A percentile compares a stretch with the other conserved stretches of the same genome.
Evolutionary conservation across 2,329 filamentous ascomycete genomes (phyloP).

Genomic region (Acephala macrosclerotiorum): DNA sequence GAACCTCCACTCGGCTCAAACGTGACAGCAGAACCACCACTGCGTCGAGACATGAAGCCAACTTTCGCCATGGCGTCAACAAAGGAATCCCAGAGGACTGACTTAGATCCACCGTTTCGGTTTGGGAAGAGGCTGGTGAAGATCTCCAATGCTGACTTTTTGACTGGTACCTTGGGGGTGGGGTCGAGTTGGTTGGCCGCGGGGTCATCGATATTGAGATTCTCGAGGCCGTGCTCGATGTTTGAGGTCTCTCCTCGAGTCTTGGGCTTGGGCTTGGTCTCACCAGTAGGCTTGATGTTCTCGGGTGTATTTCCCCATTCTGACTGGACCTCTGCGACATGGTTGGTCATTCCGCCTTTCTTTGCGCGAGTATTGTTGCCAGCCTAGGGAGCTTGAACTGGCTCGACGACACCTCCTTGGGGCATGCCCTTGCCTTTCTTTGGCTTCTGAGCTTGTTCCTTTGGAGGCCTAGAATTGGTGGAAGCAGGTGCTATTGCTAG

Average conservation of each 20-base stretch:
- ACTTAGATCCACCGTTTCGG: not conserved
- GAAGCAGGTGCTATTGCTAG: not conserved
- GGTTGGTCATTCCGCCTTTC: not conserved
- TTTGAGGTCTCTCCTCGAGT: not conserved
- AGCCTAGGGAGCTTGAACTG: not conserved
- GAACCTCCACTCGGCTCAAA: not conserved
- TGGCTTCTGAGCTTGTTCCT: not conserved
- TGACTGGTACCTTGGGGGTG: not conserved
- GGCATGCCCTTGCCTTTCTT: not conserved
- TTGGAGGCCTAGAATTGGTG: not conserved
- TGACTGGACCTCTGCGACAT: not conserved
- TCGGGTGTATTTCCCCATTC: slow-evolving; percentile 3
- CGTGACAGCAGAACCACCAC: not conserved
- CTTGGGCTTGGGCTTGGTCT: not conserved
- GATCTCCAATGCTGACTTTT: not conserved
- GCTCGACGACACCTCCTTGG: not conserved
- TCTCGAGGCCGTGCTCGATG: not conserved
- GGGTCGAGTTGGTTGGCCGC: not conserved
- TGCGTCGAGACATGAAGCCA: not conserved
- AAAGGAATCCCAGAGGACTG: not conserved
- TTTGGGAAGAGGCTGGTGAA: not conserved
- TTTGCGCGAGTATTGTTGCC: not conserved
- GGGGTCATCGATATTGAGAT: not conserved
- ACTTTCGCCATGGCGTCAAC: slow-evolving; percentile 8
- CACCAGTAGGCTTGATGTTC: not conserved